Base-by-base conservation (phyloP, 1,284 basidiomycete genomes). In the Tremellales sp. region DNA sequence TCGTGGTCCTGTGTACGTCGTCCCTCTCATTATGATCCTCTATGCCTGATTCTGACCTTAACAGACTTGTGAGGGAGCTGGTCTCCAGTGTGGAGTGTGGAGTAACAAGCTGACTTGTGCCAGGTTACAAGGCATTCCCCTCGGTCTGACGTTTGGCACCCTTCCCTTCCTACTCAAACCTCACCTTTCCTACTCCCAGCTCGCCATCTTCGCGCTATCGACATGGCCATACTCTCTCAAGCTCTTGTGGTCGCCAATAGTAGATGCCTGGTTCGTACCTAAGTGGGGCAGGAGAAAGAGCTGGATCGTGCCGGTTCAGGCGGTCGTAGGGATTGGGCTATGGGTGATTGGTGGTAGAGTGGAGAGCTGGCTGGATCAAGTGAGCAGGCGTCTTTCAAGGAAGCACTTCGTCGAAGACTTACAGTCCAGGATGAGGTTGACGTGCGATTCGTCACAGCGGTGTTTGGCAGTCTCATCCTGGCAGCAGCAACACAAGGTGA, bases 251-350 rank as follows among this genome's bases (percentile, higher is more conserved):
- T 94, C 91, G 22, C 96, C 96, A 39, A 87, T 99, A 58, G 91
- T 99, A 51, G 96, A 99, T 70, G 89, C 92, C 3, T 78, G 87
- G 57, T 99, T 88, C 71, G 80, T 88, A 58, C 77, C 82, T 12
- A 67, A 62, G 40, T 71, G 72, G 65, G 96, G 96, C 17, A 83
- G 96, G 47, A 81, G 96, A 56, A 98, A 97, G 75, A 92, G 88
- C 53, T 99, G 96, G 96, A 97, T 99, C 65, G 86, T 98, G 53
- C 96, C 96, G 40, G 94, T 98, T 78, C 96, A 99, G 74, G 72
- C 85, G 25, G 82, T 93, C 56, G 88, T 97, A 40, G 96, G 92
- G 23, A 77, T 83, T 42, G 78, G 91, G 57, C 88, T 99, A 84
- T 79, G 92, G 62, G 85, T 88, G 70, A 86, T 98, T 53, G 88